Conservation (phyloP, 2,329 filamentous ascomycete genomes). For the Curvularia verruculosa region DNA sequence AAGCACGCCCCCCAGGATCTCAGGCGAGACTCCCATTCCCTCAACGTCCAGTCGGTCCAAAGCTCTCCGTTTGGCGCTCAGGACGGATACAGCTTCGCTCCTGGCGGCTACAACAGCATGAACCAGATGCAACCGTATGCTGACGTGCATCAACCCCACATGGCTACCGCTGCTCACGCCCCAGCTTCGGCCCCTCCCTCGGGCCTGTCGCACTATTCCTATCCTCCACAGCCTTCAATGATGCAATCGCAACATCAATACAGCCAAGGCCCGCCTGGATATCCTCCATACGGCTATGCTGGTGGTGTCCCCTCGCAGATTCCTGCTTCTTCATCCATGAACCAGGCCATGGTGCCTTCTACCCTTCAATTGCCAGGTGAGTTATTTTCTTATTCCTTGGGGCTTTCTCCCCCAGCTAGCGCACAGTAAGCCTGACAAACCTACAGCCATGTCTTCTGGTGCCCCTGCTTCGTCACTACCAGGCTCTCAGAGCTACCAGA, state of each 20-base stretch:
- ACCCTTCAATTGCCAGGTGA: conserved; percentile 68
- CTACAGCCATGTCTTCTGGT: conserved; percentile 43
- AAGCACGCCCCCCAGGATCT: conserved; percentile 62
- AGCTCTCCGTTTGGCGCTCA: conserved; percentile 50
- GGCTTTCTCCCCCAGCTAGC: not conserved
- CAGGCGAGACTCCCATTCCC: conserved; percentile 43
- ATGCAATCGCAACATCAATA: conserved; percentile 74
- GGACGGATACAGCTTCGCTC: conserved; percentile 47
- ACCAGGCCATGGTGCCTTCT: conserved; percentile 68
- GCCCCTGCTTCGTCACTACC: conserved; percentile 37
- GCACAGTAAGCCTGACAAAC: conserved; percentile 14
- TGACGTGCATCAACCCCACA: conserved; percentile 79
- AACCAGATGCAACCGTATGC: conserved; percentile 82
- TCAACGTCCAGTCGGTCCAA: conserved; percentile 49
- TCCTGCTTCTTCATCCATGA: conserved; percentile 73
- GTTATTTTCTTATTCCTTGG: conserved; percentile 14
- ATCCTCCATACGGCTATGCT: conserved; percentile 75
- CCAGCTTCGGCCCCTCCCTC: conserved; percentile 79
- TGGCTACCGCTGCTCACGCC: conserved; percentile 77
- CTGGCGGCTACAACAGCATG: conserved; percentile 65
- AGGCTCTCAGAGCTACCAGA: conserved; percentile 45
- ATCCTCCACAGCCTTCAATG: conserved; percentile 70
- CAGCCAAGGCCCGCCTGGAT: conserved; percentile 60
- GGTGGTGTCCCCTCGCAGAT: conserved; percentile 79
- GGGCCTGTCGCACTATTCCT: conserved; percentile 76